These are phyloP conservation scores for Filosporella fistucella DNA, from an alignment of 495 filamentous ascomycete species.

Conservation along the genomic window DNA sequence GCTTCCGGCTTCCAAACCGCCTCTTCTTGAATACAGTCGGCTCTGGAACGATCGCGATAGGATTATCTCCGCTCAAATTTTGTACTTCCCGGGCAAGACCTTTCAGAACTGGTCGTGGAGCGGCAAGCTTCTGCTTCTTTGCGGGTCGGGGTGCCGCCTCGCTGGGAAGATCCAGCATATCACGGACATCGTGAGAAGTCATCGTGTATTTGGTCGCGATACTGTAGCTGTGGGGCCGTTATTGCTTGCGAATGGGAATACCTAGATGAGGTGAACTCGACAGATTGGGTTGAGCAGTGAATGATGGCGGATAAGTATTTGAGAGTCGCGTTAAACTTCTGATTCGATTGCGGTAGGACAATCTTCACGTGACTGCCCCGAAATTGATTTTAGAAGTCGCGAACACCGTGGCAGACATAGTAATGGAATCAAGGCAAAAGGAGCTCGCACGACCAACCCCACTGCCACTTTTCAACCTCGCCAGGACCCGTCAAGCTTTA, in stretches of 20 bases:
- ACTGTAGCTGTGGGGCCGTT: too few relatives aligned
- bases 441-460: constrained; percentile 11
- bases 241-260: not conserved
- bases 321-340: not conserved
- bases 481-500: too few relatives aligned
- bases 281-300: not conserved
- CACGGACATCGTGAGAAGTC: constrained; percentile 80
- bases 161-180: constrained; percentile 78
- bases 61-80: constrained; percentile 49
- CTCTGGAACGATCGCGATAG: constrained; percentile 42
- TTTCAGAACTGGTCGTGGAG: constrained; percentile 61
- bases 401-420: constrained; percentile 7
- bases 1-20: constrained; percentile 52
- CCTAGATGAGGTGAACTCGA: not conserved
- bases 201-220: constrained; percentile 34
- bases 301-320: not conserved
- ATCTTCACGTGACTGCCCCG: constrained; percentile 16
- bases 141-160: constrained; percentile 48
- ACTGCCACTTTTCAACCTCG: constrained; percentile 4
- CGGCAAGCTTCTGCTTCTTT: constrained; percentile 74
- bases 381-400: not conserved
- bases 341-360: too few relatives aligned
- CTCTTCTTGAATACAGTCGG: constrained; percentile 42
- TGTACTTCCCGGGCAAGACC: constrained; percentile 54
- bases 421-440: too few relatives aligned